Conservation (phyloP, 768 basidiomycete genomes). For the Neoboletus magnificus region DNA sequence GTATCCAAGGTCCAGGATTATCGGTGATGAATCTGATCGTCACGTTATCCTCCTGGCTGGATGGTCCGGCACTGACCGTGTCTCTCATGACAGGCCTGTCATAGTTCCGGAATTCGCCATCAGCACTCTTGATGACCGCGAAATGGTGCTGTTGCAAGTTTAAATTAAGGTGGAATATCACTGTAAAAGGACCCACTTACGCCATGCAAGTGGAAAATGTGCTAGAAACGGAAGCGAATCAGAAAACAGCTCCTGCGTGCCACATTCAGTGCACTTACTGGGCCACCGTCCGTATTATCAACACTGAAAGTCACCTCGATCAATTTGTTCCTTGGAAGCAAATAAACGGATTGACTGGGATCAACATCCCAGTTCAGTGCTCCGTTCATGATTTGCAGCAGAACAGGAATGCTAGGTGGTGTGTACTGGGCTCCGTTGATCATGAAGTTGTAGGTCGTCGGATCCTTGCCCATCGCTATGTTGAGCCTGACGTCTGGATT, state of each 20-base stretch:
- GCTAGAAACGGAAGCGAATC: constrained; percentile 2
- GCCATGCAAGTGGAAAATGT: constrained; percentile 22
- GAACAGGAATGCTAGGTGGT: constrained; percentile 15
- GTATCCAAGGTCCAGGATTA: constrained; percentile 62
- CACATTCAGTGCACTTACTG: constrained; percentile 26
- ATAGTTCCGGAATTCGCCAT: constrained; percentile 33
- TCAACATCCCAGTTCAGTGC: constrained; percentile 1
- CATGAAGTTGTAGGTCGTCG: constrained; percentile 6
- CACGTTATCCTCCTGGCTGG: constrained; percentile 37
- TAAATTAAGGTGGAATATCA: background rate
- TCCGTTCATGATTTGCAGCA: constrained; percentile 26
- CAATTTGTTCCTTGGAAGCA: constrained; percentile 14
- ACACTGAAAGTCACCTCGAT: constrained; percentile 16
- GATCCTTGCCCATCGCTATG: constrained; percentile 9
- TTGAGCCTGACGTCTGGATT: constrained; percentile 21
- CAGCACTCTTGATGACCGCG: too few relatives aligned
- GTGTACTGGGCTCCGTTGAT: constrained; percentile 13
- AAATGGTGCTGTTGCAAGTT: too few relatives aligned
- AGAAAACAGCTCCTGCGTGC: background rate
- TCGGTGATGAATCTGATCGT: constrained; percentile 62
- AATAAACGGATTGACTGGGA: constrained; percentile 9
- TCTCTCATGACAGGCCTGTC: constrained; percentile 53
- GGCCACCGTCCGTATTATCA: constrained; percentile 9
- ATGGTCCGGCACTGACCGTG: constrained; percentile 36
- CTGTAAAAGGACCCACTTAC: constrained; percentile 4